Base-by-base conservation (phyloP, 208 protist species). In the Herpetomonas tarakana region DNA sequence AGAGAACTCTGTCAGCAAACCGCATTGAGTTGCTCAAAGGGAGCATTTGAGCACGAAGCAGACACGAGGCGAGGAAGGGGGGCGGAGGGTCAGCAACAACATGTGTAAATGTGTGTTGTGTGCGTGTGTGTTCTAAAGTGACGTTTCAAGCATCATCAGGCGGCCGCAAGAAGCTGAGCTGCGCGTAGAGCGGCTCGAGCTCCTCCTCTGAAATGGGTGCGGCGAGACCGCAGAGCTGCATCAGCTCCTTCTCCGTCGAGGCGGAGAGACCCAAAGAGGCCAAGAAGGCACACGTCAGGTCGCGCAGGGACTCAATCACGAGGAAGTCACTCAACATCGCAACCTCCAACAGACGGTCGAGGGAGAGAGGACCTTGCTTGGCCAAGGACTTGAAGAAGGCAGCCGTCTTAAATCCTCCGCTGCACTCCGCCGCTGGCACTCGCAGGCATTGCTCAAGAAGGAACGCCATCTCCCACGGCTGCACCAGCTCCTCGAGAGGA, bases 271-370 rank as follows among this genome's bases (percentile, higher is more conserved):
- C 84, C 0, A 92, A 57, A 4, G 85, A 91, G 1, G 88, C 84
- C 11, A 94, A 41, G 64, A 94, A 82, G 11, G 82, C 84, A 58
- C 88, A 94, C 0, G 77, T 88, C 24, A 94, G 58, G 54, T 94
- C 83, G 4, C 84, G 65, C 44, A 94, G 62, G 11, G 84, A 74
- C 46, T 94, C 84, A 29, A 94, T 78, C 29, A 92, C 64, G 24
- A 94, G 76, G 76, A 94, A 94, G 57, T 94, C 88, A 44, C 82
- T 88, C 14, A 94, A 27, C 80, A 92, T 90, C 28, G 83, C 83
- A n/a, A 94, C 76, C 66, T 94, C 88, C 2, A 92, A 29, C 2
- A 92, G 19, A 4, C 68, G 61, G 61, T 88, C 78, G 30, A 91
- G 56, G 19, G 76, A 60, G 16, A 53, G 50, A 3, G 79, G 68